Evolutionary conservation across 2,329 filamentous ascomycete genomes (phyloP), one percentile per base, ranked within the genome.

Genomic region (Diatrype stigma): DNA sequence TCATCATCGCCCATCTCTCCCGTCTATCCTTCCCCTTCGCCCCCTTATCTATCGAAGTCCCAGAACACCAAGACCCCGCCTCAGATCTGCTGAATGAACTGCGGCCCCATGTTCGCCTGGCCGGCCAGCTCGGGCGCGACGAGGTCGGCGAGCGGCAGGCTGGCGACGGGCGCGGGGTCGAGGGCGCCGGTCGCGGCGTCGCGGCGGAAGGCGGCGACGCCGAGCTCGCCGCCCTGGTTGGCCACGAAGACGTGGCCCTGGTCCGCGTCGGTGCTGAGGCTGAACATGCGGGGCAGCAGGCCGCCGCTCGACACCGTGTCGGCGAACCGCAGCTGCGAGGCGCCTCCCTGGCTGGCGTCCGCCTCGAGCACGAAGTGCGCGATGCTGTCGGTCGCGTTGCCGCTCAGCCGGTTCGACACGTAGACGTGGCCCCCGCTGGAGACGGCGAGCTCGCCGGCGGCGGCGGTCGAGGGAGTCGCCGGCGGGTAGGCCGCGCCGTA

Each of bases 361-460:
- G 46, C 38, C 42, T 61, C 50, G 46, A 65, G 60, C 40, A 73
- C 56, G 57, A 80, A 78, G 62, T 74, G 73, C 6, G 74, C 69
- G 58, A 80, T 72, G 58, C 65, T 74, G 65, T 80, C 78, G 8
- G 70, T 72, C 3, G 56, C 57, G 57, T 70, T 69, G 48, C 73
- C 75, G 1, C 70, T 73, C 23, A 78, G 56, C 3, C 78, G 75
- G 69, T 80, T 80, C 35, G 75, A 76, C 48, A 79, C 69, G 63
- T 80, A 80, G 17, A 80, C 57, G 63, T 78, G 63, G 60, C 66
- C 67, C 63, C 75, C 72, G 23, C 61, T 59, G 8, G 70, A 64
- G 32, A 79, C 60, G 51, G 69, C 63, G 37, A 80, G 60, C 61
- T 74, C 76, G 42, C 75, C 77, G 1, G 73, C 76, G 0, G 73